Evolutionary conservation across 192 early-diverging fungal genomes (phyloP).

Genomic region (Piromyces sp.): DNA sequence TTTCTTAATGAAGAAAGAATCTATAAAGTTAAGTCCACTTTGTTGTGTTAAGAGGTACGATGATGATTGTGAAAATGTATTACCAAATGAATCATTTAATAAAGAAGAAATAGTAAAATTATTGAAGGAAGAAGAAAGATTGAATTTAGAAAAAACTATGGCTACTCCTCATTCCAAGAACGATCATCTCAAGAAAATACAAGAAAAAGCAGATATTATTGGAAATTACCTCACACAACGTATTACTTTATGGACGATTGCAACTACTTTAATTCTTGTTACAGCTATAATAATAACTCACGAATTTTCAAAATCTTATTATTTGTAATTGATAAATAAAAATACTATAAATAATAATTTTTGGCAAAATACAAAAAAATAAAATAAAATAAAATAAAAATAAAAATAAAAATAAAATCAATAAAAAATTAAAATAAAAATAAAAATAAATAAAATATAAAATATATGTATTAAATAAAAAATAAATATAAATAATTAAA

Average conservation of each 20-base stretch:
- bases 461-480: no score
- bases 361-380: not conserved
- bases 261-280: not conserved
- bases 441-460: no score
- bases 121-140: not conserved
- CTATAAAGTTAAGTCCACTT: not conserved
- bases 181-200: not conserved
- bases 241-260: not conserved
- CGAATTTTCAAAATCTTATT: not conserved
- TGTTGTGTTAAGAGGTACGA: not conserved
- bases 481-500: no score
- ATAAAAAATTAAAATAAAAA: no score
- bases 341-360: no score
- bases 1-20: not conserved
- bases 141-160: not conserved
- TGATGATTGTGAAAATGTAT: not conserved
- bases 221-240: not conserved
- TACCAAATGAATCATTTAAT: not conserved
- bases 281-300: not conserved
- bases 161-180: not conserved
- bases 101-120: not conserved
- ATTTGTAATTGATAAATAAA: not conserved
- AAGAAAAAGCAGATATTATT: not conserved
- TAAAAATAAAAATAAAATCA: no score
- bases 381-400: no score